Conservation (phyloP, 345 rosid genomes). For the Eucalyptus fibrosa region DNA sequence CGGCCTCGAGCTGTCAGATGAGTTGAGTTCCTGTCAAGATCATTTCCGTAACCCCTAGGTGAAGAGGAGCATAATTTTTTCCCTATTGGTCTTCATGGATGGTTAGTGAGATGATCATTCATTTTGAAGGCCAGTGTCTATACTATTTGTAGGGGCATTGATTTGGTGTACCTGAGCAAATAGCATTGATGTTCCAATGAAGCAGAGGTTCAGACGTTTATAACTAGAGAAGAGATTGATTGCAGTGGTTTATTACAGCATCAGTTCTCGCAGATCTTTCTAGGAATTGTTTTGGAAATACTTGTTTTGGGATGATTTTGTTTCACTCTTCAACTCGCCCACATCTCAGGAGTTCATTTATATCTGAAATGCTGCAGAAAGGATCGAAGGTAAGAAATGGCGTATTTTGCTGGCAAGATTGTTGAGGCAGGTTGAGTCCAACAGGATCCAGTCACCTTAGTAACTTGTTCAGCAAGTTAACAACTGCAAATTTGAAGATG, state of each 20-base stretch:
- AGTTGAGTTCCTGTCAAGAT: conserved; percentile 36
- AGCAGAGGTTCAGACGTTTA: not conserved
- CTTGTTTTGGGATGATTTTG: not conserved
- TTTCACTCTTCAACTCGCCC: not conserved
- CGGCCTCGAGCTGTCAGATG: not conserved
- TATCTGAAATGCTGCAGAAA: not conserved
- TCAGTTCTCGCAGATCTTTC: not conserved
- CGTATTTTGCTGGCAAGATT: not conserved
- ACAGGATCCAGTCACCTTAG: not conserved
- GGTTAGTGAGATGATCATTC: not conserved
- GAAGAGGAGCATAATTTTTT: not conserved
- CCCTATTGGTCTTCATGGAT: not conserved
- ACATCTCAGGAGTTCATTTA: not conserved
- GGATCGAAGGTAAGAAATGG: not conserved
- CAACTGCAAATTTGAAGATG: not conserved
- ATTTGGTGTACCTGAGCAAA: not conserved
- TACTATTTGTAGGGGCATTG: not conserved
- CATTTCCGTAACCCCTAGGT: conserved; percentile 32
- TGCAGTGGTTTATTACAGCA: not conserved
- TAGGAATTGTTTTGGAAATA: not conserved
- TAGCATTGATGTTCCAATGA: not conserved
- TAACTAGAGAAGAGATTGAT: not conserved
- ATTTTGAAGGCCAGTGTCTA: not conserved
- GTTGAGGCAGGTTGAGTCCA: not conserved
- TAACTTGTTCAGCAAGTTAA: not conserved